phyloP scores from a whole-genome alignment of 192 early-diverging fungal genomes.

The Bifiguratus adelaidae region DNA sequence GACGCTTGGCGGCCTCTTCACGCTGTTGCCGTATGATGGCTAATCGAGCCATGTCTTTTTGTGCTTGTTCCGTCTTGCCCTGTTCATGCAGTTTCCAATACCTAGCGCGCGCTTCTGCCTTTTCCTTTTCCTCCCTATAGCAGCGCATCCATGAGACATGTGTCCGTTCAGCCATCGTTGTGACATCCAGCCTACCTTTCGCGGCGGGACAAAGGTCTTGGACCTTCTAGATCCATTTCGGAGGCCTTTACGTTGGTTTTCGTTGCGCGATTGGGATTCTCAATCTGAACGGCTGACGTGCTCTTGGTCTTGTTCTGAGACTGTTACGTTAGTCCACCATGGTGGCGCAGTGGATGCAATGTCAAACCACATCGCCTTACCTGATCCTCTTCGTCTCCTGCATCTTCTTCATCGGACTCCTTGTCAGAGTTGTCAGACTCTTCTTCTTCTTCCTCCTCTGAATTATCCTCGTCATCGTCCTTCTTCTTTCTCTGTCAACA shows the following conservation, averaged over 20 bases:
- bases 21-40: slow-evolving; percentile 36
- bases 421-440: not conserved
- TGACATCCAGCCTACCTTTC: not conserved
- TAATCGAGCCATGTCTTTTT: slow-evolving; percentile 35
- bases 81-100: slow-evolving; percentile 41
- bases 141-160: not conserved
- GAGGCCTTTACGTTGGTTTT: not conserved
- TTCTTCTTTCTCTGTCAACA: not conserved
- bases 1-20: slow-evolving; percentile 35
- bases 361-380: not conserved
- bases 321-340: not conserved
- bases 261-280: slow-evolving; percentile 1
- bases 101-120: slow-evolving; percentile 30
- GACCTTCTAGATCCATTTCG: not conserved
- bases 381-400: not conserved
- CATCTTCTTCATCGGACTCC: slow-evolving; percentile 1
- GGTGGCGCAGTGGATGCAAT: no score
- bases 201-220: slow-evolving; percentile 3
- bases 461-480: slow-evolving; percentile 2
- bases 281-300: not conserved
- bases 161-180: not conserved
- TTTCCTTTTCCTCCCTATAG: slow-evolving; percentile 35
- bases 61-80: slow-evolving; percentile 42
- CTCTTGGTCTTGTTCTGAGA: not conserved
- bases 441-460: not conserved